phyloP scores from a whole-genome alignment of 2,329 filamentous ascomycete species.

The Knoxdaviesia proteae region DNA sequence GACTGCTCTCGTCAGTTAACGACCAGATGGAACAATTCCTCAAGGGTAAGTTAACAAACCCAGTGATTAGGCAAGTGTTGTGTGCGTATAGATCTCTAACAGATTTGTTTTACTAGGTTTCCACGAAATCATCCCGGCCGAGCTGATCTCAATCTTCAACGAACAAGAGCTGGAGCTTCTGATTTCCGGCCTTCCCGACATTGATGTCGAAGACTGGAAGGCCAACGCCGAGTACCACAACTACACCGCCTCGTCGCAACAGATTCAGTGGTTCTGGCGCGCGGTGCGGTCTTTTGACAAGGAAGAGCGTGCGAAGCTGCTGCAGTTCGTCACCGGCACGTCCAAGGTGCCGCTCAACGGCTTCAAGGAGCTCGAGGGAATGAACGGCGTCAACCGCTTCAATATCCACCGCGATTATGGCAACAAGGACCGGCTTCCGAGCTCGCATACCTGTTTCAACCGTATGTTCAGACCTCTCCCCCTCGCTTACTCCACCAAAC shows the following conservation, averaged over 20 bases:
- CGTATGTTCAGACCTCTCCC: conserved; percentile 40
- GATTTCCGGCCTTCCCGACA: conserved; percentile 91
- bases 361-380: conserved; percentile 96
- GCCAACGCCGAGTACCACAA: conserved; percentile 98
- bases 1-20: conserved; percentile 74
- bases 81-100: too few species aligned
- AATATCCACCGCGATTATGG: conserved; percentile 98
- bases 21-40: conserved; percentile 89
- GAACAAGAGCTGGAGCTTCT: conserved; percentile 93
- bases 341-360: conserved; percentile 96
- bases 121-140: conserved; percentile 91
- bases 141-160: conserved; percentile 92
- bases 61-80: too few species aligned
- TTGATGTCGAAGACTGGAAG: conserved; percentile 98
- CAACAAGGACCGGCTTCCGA: conserved; percentile 85
- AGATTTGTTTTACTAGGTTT: conserved; percentile 36
- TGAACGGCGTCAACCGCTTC: conserved; percentile 96
- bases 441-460: conserved; percentile 97
- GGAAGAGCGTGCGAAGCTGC: conserved; percentile 88
- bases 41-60: conserved; percentile 33
- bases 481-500: neutral
- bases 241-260: conserved; percentile 79
- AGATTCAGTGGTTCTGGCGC: conserved; percentile 99
- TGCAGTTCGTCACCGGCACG: conserved; percentile 96
- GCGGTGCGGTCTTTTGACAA: conserved; percentile 95